Base-by-base conservation (phyloP, 2,329 filamentous ascomycete genomes). In the Lizonia empirigonia region DNA sequence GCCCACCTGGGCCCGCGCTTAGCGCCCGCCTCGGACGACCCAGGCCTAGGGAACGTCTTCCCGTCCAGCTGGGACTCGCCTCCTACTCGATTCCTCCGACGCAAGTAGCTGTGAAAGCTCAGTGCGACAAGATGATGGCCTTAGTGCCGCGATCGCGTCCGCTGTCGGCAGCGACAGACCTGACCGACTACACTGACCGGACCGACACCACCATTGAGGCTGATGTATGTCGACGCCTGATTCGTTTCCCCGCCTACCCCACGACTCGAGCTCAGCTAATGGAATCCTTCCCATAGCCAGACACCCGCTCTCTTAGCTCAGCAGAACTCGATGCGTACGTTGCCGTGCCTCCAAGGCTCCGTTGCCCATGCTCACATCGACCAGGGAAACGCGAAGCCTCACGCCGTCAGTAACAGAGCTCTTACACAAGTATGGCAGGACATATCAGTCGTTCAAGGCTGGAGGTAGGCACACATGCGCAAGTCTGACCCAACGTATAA, bases 381-480 rank as follows among this genome's bases (percentile, higher is more conserved):
- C 27, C 59, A 73, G 72, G 40, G 71, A 71, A 52, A 71, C 71
- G 7, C 65, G 70, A 46, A 75, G 71, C 27, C 66, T 74, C 55
- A 73, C 70, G 32, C 64, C 69, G 50, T 74, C 70, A 58, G 73
- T 75, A 29, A 70, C 65, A 56, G 68, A 74, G 56, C 72, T 68
- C 45, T 62, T 74, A 30, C 68, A 65, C 50, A 70, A 73, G 52
- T 73, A 75, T 64, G 74, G 74, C 49, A 62, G 73, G 49, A 74
- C 72, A 20, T 76, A 76, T 55, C 72, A 75, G 44, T 61, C 68
- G 29, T 74, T 72, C 46, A 67, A 68, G 49, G 67, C 70, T 16
- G 74, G 73, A 47, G 72, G 74, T 76, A 66, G 59, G 70, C 34
- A 50, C n/a, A 5, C 8, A 26, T 15, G 10, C 13, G 3, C 2